phyloP scores from a whole-genome alignment of 1,139 yeast genomes.

The Debaryomycetaceae sp. region DNA sequence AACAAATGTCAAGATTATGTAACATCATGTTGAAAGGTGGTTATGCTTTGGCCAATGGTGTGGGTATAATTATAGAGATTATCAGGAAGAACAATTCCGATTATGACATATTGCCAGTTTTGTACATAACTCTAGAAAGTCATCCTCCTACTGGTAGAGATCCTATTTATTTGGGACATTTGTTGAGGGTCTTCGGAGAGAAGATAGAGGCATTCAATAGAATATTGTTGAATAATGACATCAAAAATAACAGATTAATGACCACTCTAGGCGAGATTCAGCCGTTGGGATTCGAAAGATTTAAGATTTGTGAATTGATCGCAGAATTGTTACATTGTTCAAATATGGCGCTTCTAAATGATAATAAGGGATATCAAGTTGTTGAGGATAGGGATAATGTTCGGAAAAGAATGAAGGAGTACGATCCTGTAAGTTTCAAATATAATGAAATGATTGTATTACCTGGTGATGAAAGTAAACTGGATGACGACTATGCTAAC shows the following conservation, averaged over 20 bases:
- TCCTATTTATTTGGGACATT: conserved; percentile 87
- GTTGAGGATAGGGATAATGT: conserved; percentile 74
- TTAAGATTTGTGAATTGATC: conserved; percentile 88
- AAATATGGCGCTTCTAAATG: conserved; percentile 90
- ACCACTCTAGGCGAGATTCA: conserved; percentile 61
- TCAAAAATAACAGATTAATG: conserved; percentile 33
- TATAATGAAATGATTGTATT: conserved; percentile 44
- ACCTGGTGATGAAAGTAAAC: conserved; percentile 19
- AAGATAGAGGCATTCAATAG: conserved; percentile 64
- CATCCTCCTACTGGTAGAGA: conserved; percentile 96
- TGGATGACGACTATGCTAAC: conserved; percentile 21
- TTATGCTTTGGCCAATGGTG: conserved; percentile 90
- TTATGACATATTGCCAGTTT: conserved; percentile 86
- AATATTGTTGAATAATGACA: conserved; percentile 23
- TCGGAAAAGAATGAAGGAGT: conserved; percentile 47
- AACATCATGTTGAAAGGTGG: conserved; percentile 89
- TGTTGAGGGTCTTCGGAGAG: conserved; percentile 75
- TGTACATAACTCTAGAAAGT: conserved; percentile 80
- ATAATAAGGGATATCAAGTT: conserved; percentile 74
- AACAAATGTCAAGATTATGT: conserved; percentile 65
- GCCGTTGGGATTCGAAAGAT: conserved; percentile 93
- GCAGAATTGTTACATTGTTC: conserved; percentile 96
- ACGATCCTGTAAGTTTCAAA: conserved; percentile 46
- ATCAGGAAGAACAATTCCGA: conserved; percentile 95
- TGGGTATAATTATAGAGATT: conserved; percentile 91